Evolutionary conservation across 139 green algal species (phyloP), one percentile per base, ranked within the genome.

Genomic region (Chlamydomonas urium): DNA sequence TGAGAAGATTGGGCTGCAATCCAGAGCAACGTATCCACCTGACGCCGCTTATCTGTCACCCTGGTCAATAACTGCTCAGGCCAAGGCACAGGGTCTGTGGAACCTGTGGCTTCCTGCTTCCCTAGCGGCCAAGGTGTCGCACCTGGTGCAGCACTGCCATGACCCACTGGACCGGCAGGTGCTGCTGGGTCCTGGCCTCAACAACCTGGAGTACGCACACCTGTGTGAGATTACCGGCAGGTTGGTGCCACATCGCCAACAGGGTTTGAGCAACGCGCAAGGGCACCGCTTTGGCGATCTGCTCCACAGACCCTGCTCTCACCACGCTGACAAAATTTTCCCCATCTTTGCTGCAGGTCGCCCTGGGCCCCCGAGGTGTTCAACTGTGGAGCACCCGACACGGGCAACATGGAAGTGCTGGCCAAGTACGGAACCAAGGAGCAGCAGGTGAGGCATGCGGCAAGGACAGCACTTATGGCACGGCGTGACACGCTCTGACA

Each of bases 311-410:
- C n/a, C n/a, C n/a, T n/a, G n/a, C n/a, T n/a, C n/a, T n/a, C n/a
- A n/a, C n/a, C n/a, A n/a, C n/a, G n/a, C n/a, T n/a, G n/a, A n/a
- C n/a, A n/a, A n/a, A n/a, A n/a, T n/a, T n/a, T n/a, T n/a, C n/a
- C n/a, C n/a, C n/a, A n/a, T n/a, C 42, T 50, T 50, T 50, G 42
- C 10, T n/a, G n/a, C 68, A 75, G 78, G 47, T 88, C 74, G 47
- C 56, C 85, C 42, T 97, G 86, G 85, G 91, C 90, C 0, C 86
- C 92, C 0, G 95, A 99, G 84, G 78, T 93, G 3, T 99, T 99
- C 90, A 99, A 99, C 89, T 99, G 95, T 88, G 90, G 77, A 5
- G 95, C 96, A 0, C 96, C 96, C 5, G 96, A 99, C 81, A 99
- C 96, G 58, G 80, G 94, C 50, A 99, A 99, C 87, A 99, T 99